These are phyloP conservation scores for Magnolia officinalis DNA, from an alignment of 164 flowering plant genomes.

Conservation along the genomic window DNA sequence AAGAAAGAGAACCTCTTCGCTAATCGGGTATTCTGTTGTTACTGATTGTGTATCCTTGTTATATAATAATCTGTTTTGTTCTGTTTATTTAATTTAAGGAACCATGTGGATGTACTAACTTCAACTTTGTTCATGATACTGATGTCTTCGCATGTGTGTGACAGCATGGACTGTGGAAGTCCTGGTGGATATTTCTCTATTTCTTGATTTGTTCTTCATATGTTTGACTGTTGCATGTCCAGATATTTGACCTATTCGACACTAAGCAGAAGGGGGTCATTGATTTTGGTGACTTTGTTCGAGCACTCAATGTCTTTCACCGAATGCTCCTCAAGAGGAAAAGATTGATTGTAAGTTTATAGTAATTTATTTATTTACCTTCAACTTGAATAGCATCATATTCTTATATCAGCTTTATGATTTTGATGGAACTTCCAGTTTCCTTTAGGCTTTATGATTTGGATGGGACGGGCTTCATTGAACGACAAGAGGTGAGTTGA, in stretches of 20 bases:
- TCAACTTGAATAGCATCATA: too few species aligned
- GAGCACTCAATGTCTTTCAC: constrained; percentile 83
- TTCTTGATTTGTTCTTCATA: background rate
- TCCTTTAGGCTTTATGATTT: constrained; percentile 86
- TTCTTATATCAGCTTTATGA: background rate
- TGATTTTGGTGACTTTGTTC: constrained; percentile 94
- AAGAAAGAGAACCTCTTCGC: constrained; percentile 93
- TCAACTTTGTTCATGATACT: too few species aligned
- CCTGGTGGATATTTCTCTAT: background rate
- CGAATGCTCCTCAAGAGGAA: constrained; percentile 75
- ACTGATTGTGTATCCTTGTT: background rate
- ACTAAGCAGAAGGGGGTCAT: constrained; percentile 75
- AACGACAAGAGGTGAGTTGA: constrained; percentile 79
- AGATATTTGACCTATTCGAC: constrained; percentile 95
- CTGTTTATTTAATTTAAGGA: background rate
- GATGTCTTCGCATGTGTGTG: too few species aligned
- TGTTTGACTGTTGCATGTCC: constrained; percentile 20
- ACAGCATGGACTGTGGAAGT: background rate
- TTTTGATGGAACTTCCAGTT: constrained; percentile 37
- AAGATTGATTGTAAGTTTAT: constrained; percentile 81
- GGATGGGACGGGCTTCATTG: constrained; percentile 88
- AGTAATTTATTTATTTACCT: background rate
- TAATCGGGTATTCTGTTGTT: constrained; percentile 60
- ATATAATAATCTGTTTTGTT: background rate
- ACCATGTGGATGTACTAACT: background rate